Evolutionary conservation across 2,329 filamentous ascomycete genomes (phyloP), one percentile per base, ranked within the genome.

Genomic region (Fusarium tuaranense): DNA sequence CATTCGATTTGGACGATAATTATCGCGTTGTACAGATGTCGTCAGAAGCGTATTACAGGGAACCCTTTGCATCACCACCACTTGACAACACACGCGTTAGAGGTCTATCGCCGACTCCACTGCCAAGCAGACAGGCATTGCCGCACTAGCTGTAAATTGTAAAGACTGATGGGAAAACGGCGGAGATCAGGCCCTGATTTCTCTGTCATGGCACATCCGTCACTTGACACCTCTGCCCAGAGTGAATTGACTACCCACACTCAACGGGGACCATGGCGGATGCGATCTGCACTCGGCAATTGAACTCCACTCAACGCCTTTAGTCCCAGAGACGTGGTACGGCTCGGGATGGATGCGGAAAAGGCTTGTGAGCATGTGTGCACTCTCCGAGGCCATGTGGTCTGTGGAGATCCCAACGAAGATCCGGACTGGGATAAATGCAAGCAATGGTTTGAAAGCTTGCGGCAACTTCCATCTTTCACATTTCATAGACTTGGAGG

Each of bases 1-100:
- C 57, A 59, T 59, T 20, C 57, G 57, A 59, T 27, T 30, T 32
- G 27, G 16, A 53, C 22, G 57, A 59, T 18, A 59, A 59, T 27
- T 30, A 59, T 27, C 36, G 34, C 41, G 34, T 39, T 59, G 25
- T 39, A 59, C 34, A 27, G 36, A 59, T 39, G 8, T 59, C 57
- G 57, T 38, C 22, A 39, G 16, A 27, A 38, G 20, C 34, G 22
- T 27, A 30, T 27, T n/a, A 27, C 57, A 41, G 16, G 57, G 57
- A 18, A 12, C 9, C 22, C 20, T 30, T 39, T 41, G 32, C 55
- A 41, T 58, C 53, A 58, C 8, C 34, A 58, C 8, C 34, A 38
- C 13, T 1, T 5, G n/a, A 14, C n/a, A n/a, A 6, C 10, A 55
- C 18, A n/a, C 18, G 20, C 27, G 3, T 55, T 44, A 3, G 32